These are phyloP conservation scores for Fragilariopsis cylindrus DNA, from an alignment of 108 stramenopile genomes.

Conservation along the genomic window DNA sequence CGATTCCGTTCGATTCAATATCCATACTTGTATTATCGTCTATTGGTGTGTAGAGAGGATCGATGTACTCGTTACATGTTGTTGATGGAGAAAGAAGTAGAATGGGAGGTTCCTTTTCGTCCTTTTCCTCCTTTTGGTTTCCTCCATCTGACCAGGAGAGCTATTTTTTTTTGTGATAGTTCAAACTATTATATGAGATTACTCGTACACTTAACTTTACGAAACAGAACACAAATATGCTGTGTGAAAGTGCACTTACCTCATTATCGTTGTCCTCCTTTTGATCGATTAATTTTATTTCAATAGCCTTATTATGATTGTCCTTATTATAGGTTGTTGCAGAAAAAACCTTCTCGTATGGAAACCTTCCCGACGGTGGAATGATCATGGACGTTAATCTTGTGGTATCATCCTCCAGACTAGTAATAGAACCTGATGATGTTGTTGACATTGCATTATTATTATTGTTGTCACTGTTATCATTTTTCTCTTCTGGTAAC, in stretches of 20 bases:
- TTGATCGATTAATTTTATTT: neutral
- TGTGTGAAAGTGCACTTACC: conserved; percentile 6
- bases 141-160: neutral
- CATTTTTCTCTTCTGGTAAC: neutral
- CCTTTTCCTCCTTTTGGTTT: conserved; percentile 8
- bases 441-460: too few species aligned
- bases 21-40: conserved; percentile 22
- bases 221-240: neutral
- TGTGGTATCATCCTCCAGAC: neutral
- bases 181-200: neutral
- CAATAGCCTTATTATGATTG: neutral
- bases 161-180: neutral
- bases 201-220: neutral
- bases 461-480: neutral
- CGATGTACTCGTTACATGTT: neutral
- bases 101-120: conserved; percentile 16
- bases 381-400: conserved; percentile 17
- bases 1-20: conserved; percentile 8
- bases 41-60: neutral
- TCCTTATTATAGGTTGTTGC: neutral
- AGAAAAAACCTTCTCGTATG: conserved; percentile 31
- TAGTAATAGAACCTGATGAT: too few species aligned
- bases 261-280: neutral
- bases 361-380: conserved; percentile 49
- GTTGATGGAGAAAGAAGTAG: conserved; percentile 37